phyloP scores from a whole-genome alignment of 768 basidiomycete species.

The Hygrocybe coccinea region DNA sequence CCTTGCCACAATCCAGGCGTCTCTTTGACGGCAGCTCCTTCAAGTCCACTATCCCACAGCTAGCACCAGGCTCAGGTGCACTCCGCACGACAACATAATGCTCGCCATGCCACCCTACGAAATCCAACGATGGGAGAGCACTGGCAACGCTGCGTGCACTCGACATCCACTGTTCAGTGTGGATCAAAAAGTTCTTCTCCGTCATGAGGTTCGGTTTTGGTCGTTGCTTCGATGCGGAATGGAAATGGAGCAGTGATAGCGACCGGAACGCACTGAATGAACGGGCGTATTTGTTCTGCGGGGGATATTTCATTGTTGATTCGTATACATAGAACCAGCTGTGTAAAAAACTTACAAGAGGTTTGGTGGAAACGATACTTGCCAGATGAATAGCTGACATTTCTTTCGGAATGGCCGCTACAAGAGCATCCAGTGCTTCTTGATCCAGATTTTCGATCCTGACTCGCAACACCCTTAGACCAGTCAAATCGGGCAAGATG shows the following conservation, averaged over 20 bases:
- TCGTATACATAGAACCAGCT: background rate
- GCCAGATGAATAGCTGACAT: slow-evolving; percentile 54
- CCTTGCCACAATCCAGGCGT: slow-evolving; percentile 58
- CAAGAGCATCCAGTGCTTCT: slow-evolving; percentile 34
- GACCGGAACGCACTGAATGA: slow-evolving; percentile 44
- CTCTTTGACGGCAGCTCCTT: slow-evolving; percentile 58
- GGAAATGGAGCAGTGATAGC: slow-evolving; percentile 59
- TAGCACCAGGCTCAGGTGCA: slow-evolving; percentile 10
- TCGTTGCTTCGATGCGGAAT: slow-evolving; percentile 41
- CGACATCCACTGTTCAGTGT: slow-evolving; percentile 53
- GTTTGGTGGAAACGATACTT: slow-evolving; percentile 45
- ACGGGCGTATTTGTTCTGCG: slow-evolving; percentile 50
- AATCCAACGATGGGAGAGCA: slow-evolving; percentile 51
- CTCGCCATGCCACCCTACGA: slow-evolving; percentile 70
- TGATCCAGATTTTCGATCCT: slow-evolving; percentile 48
- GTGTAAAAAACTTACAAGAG: slow-evolving; percentile 37
- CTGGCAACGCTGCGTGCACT: slow-evolving; percentile 48
- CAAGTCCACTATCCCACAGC: slow-evolving; percentile 36
- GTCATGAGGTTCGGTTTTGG: slow-evolving; percentile 54
- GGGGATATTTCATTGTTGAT: background rate
- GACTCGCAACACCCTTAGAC: slow-evolving; percentile 54
- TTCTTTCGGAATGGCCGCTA: slow-evolving; percentile 37
- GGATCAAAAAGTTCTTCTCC: slow-evolving; percentile 54
- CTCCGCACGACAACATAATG: slow-evolving; percentile 58
- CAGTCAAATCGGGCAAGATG: slow-evolving; percentile 47